phyloP scores from a whole-genome alignment of 1,284 basidiomycete species.

The Sporisorium sorghi region DNA sequence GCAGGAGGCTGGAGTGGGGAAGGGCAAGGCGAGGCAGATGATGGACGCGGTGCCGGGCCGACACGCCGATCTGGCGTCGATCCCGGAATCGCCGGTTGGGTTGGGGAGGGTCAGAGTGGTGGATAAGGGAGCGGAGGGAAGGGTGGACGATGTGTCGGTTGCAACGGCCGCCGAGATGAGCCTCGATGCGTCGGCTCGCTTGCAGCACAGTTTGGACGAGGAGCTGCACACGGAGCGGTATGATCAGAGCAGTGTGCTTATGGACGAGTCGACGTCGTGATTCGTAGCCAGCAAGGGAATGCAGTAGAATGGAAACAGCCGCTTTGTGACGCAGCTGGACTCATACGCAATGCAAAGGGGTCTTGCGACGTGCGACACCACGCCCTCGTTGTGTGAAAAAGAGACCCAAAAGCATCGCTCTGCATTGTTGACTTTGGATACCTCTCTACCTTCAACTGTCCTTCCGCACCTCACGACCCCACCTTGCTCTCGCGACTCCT shows the following conservation, averaged over 20 bases:
- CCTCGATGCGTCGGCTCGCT: conserved; percentile 22
- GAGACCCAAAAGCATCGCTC: too few relatives aligned
- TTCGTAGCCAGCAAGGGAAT: neutral
- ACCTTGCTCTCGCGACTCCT: conserved; percentile 25
- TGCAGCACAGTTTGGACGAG: neutral
- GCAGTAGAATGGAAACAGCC: too few relatives aligned
- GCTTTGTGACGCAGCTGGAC: too few relatives aligned
- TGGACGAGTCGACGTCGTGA: conserved; percentile 43
- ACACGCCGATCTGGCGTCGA: neutral
- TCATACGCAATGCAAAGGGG: too few relatives aligned
- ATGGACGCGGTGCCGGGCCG: neutral
- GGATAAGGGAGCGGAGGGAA: neutral
- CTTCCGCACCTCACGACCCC: too few relatives aligned
- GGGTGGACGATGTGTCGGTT: conserved; percentile 12
- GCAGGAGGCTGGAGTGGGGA: neutral
- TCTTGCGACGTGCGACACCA: too few relatives aligned
- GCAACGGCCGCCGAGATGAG: conserved; percentile 39
- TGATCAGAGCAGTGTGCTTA: conserved; percentile 34
- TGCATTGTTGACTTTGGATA: too few relatives aligned
- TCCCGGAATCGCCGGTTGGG: conserved; percentile 9
- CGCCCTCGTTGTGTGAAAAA: too few relatives aligned
- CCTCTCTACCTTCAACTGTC: too few relatives aligned
- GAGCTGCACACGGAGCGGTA: neutral
- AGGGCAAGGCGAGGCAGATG: conserved; percentile 13
- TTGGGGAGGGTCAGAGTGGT: too few relatives aligned